phyloP scores from a whole-genome alignment of 306 rosid genomes.

The Canavalia ensiformis region DNA sequence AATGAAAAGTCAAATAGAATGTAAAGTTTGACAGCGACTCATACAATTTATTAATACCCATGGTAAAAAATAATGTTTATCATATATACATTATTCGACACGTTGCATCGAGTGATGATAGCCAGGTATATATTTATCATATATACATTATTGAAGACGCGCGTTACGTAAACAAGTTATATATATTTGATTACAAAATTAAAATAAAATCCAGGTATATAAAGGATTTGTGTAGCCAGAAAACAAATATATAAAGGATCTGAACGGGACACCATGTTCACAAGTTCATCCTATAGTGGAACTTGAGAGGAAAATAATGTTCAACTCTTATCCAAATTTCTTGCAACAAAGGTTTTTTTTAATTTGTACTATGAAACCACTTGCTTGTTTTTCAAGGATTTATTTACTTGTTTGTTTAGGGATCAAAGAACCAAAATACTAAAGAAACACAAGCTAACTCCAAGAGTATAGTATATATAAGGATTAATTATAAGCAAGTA shows the following conservation, averaged over 20 bases:
- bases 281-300: background rate
- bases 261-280: background rate
- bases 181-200: background rate
- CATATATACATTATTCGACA: background rate
- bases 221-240: background rate
- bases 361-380: background rate
- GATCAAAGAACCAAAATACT: background rate
- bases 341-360: background rate
- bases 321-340: slow-evolving; percentile 9
- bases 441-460: background rate
- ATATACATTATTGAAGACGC: background rate
- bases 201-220: slow-evolving; percentile 8
- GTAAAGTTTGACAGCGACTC: background rate
- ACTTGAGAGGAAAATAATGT: background rate
- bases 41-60: background rate
- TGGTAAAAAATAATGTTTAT: background rate
- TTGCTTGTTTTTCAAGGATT: slow-evolving; percentile 3
- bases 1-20: background rate
- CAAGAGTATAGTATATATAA: background rate
- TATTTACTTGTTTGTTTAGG: background rate
- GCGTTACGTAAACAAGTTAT: background rate
- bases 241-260: background rate
- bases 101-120: too few species aligned
- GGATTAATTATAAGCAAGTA: too few species aligned
- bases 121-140: background rate